Evolutionary conservation across 305 asterid species (phyloP).

Genomic region (Solanum chacoense): DNA sequence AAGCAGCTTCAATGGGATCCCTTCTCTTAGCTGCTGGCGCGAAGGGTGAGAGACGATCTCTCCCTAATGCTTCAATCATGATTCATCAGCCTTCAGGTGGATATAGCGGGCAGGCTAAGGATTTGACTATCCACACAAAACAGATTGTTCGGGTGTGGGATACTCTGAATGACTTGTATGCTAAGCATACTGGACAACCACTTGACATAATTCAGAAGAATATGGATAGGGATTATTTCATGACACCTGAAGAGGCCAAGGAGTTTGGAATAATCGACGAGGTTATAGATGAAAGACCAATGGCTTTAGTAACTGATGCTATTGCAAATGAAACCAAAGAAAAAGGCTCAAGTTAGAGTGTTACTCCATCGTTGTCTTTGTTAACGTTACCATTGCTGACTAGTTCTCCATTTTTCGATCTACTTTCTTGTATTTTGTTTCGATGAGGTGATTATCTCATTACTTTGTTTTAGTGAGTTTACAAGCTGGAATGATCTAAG

Average conservation of each 20-base stretch:
- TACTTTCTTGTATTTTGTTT: not conserved
- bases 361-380: not conserved
- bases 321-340: conserved; percentile 45
- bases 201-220: conserved; percentile 48
- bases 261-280: conserved; percentile 91
- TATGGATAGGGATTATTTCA: conserved; percentile 87
- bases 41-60: conserved; percentile 78
- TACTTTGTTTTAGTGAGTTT: not conserved
- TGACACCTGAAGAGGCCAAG: conserved; percentile 87
- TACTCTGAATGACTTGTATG: conserved; percentile 49
- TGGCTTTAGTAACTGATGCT: conserved; percentile 61
- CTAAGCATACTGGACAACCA: conserved; percentile 79
- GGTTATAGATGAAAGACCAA: conserved; percentile 73
- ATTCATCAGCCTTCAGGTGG: conserved; percentile 96
- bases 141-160: conserved; percentile 85
- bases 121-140: conserved; percentile 72
- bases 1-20: conserved; percentile 96
- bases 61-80: conserved; percentile 87
- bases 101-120: conserved; percentile 82
- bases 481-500: not conserved
- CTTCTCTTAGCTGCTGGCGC: conserved; percentile 94
- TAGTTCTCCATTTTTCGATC: not conserved
- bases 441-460: not conserved
- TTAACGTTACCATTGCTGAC: not conserved
- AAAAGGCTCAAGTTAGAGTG: conserved; percentile 29